Conservation (phyloP, 352 stramenopile species). For the Albugo laibachii region DNA sequence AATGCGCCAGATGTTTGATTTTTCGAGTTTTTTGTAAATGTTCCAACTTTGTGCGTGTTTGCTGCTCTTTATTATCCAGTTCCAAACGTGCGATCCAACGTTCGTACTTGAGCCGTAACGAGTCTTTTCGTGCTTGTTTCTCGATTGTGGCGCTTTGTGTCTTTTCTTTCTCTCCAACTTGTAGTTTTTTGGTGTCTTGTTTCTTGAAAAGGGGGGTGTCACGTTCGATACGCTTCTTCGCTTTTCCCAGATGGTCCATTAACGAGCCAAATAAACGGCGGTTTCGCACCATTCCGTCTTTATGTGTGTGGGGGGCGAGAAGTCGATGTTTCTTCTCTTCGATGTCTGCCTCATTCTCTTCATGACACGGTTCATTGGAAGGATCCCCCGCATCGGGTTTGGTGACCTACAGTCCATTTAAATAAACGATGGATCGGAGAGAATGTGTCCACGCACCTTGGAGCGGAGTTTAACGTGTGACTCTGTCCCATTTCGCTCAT, state of each 20-base stretch:
- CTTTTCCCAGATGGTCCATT: slow-evolving; percentile 63
- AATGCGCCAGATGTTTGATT: slow-evolving; percentile 24
- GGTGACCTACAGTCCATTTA: not conserved
- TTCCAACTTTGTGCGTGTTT: slow-evolving; percentile 33
- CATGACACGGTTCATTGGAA: slow-evolving; percentile 5
- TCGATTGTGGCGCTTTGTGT: slow-evolving; percentile 33
- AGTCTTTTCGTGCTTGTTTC: slow-evolving; percentile 16
- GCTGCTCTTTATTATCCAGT: slow-evolving; percentile 25
- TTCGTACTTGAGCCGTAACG: slow-evolving; percentile 19
- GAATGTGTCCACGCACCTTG: too few relatives aligned
- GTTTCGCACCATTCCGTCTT: slow-evolving; percentile 42
- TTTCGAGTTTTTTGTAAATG: slow-evolving; percentile 26
- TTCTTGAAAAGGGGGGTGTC: slow-evolving; percentile 51
- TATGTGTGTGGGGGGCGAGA: slow-evolving; percentile 32
- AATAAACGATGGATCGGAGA: not conserved
- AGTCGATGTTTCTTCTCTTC: slow-evolving; percentile 14
- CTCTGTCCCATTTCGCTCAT: not conserved
- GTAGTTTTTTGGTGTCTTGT: slow-evolving; percentile 37
- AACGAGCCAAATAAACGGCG: slow-evolving; percentile 65
- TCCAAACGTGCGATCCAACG: slow-evolving; percentile 22
- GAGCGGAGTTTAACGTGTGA: too few relatives aligned
- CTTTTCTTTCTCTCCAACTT: slow-evolving; percentile 49
- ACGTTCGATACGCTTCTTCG: slow-evolving; percentile 60
- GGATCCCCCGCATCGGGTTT: slow-evolving; percentile 29
- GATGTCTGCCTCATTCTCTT: slow-evolving; percentile 6